Base-by-base conservation (phyloP, 2,329 filamentous ascomycete species). In the Eutypa lata region DNA sequence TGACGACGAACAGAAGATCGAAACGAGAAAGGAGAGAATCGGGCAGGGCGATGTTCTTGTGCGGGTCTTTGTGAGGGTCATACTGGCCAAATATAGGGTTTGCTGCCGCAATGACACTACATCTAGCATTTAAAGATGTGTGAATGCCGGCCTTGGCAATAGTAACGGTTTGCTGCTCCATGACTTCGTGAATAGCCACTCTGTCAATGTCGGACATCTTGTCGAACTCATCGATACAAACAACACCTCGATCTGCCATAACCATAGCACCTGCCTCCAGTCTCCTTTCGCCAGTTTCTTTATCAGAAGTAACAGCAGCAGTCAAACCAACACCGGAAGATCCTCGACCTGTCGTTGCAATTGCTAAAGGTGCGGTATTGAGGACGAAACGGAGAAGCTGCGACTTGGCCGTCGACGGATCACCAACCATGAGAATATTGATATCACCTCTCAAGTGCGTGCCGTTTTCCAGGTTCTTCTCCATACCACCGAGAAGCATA, bases 191-290 rank as follows among this genome's bases (percentile, higher is more conserved):
- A 63, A 99, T 99, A 46, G 94, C 94, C 3, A 99, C 94, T 68
- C 94, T 86, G 72, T 99, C 94, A 53, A 97, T 88, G 68, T 99
- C 94, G 53, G 91, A 97, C 94, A 99, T 99, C 73, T 99, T 99
- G 77, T 99, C 94, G 62, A 99, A 99, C 67, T 99, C 94, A 69
- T 99, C 94, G 61, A 99, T 99, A 76, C 94, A 99, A 33, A 99
- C 94, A 11, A 99, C 93, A 62, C 94, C 94, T 57, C 94, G 88
- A 70, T 99, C 94, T 58, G 87, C 94, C 66, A 99, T 90, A 55
- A 99, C 94, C 94, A 99, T 99, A 59, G 94, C 94, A 82, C 94
- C 94, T 16, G 94, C 94, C 73, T 99, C 94, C 1, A 99, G 81
- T 60, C 94, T 85, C 60, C 94, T 84, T 70, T 99, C 94, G 53